Conservation (phyloP, 2,329 filamentous ascomycete genomes). For the Thelonectria rubi region DNA sequence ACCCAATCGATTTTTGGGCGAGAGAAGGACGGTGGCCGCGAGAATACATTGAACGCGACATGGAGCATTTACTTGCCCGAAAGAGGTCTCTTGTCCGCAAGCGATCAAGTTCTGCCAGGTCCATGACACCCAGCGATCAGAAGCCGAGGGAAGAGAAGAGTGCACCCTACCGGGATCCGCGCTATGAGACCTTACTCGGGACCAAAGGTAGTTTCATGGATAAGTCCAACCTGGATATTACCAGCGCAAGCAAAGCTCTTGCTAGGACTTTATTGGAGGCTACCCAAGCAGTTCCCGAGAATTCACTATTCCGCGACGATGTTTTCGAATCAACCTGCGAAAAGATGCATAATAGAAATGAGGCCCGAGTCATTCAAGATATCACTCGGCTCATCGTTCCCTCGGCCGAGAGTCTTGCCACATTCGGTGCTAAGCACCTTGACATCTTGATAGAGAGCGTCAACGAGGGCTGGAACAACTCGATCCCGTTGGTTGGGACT, state of each 20-base stretch:
- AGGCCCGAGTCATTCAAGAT: constrained; percentile 49
- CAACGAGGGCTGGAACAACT: constrained; percentile 54
- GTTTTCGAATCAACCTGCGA: constrained; percentile 49
- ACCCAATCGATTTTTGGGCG: constrained; percentile 20
- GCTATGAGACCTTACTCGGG: constrained; percentile 49
- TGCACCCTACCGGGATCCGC: constrained; percentile 47
- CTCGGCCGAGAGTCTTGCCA: constrained; percentile 48
- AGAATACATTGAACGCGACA: constrained; percentile 14
- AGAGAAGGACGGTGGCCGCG: constrained; percentile 20
- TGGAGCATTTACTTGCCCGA: constrained; percentile 21
- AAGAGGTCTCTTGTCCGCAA: constrained; percentile 18
- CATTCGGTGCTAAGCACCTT: constrained; percentile 33
- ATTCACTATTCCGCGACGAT: constrained; percentile 51
- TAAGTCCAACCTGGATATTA: constrained; percentile 45
- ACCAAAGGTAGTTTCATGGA: constrained; percentile 50
- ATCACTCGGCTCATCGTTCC: constrained; percentile 49
- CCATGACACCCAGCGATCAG: constrained; percentile 49
- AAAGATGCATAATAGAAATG: constrained; percentile 47
- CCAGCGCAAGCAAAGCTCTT: constrained; percentile 41
- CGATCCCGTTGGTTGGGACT: constrained; percentile 47
- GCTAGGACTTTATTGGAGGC: not conserved
- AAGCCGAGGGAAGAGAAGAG: constrained; percentile 51
- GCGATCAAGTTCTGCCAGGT: constrained; percentile 32
- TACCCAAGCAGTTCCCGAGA: constrained; percentile 30
- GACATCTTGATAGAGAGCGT: constrained; percentile 49